Percentiles rank a stretch among this genome's conserved stretches.
Evolutionary conservation across 169 alveolate species (phyloP).

Genomic region (Theileria orientalis): DNA sequence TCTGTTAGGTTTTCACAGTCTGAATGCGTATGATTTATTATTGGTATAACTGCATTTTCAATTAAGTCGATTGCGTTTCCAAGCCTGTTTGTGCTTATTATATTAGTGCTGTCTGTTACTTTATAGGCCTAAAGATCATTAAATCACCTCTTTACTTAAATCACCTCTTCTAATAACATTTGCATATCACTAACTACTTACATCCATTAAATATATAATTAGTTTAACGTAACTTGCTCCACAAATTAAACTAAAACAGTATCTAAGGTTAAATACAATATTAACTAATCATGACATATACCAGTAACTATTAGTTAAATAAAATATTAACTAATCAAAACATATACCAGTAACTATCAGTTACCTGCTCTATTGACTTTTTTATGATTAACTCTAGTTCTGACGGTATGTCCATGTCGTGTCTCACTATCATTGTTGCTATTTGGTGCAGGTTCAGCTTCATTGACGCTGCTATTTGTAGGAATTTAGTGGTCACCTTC

Average conservation of each 20-base stretch:
- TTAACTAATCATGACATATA: too few species aligned
- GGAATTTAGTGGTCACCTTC: constrained; percentile 83
- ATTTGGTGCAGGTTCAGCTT: constrained; percentile 84
- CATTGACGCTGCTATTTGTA: constrained; percentile 84
- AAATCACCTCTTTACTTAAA: background rate
- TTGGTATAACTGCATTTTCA: constrained; percentile 17
- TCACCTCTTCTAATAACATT: too few species aligned
- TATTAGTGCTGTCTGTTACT: constrained; percentile 66
- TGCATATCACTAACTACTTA: too few species aligned
- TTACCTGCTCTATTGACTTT: constrained; percentile 68
- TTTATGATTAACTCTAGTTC: constrained; percentile 77
- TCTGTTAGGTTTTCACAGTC: background rate
- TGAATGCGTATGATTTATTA: background rate
- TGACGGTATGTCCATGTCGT: constrained; percentile 84
- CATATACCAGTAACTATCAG: background rate
- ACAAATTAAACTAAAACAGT: too few species aligned
- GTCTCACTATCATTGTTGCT: constrained; percentile 82
- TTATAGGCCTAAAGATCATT: constrained; percentile 42
- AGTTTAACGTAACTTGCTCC: too few species aligned
- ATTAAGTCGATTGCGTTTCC: constrained; percentile 42
- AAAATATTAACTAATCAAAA: background rate
- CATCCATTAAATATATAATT: too few species aligned
- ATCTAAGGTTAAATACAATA: too few species aligned
- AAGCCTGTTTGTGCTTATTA: constrained; percentile 66
- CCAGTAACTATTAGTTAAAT: too few species aligned